These are phyloP conservation scores for Claviceps pusilla DNA, from an alignment of 2,329 filamentous ascomycete genomes.

Conservation along the genomic window DNA sequence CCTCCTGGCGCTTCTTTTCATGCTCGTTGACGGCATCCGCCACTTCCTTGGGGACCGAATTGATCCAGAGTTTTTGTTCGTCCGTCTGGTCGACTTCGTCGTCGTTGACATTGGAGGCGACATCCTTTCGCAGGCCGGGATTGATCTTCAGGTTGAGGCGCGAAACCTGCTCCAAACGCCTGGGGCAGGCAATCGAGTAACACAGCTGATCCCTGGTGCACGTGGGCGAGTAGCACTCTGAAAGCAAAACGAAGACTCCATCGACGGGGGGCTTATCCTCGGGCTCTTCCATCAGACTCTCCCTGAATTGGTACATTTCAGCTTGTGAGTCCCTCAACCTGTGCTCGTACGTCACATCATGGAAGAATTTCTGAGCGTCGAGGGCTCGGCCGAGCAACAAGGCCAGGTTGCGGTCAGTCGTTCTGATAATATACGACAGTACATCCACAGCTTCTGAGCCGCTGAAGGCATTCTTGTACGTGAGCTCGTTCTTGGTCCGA, in stretches of 20 bases:
- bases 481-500: constrained; percentile 87
- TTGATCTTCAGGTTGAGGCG: constrained; percentile 86
- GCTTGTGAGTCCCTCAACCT: constrained; percentile 81
- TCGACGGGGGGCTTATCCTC: constrained; percentile 64
- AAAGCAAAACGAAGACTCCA: constrained; percentile 88
- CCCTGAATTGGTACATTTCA: constrained; percentile 93
- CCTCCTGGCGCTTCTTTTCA: constrained; percentile 95
- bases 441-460: constrained; percentile 92
- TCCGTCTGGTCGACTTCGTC: constrained; percentile 74
- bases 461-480: constrained; percentile 94
- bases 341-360: constrained; percentile 97
- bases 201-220: constrained; percentile 91
- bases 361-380: constrained; percentile 97
- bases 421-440: constrained; percentile 91
- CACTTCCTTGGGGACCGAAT: constrained; percentile 89
- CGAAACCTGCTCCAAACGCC: constrained; percentile 86
- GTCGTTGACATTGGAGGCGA: constrained; percentile 47
- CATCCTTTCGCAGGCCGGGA: constrained; percentile 61
- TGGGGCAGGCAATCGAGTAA: constrained; percentile 93
- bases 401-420: constrained; percentile 86
- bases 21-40: constrained; percentile 77
- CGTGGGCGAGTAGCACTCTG: constrained; percentile 95
- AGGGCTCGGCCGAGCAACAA: constrained; percentile 78
- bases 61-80: constrained; percentile 98
- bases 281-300: constrained; percentile 74